These are phyloP conservation scores for Colletotrichum sp. DNA, from an alignment of 2,329 filamentous ascomycete genomes.

Conservation along the genomic window DNA sequence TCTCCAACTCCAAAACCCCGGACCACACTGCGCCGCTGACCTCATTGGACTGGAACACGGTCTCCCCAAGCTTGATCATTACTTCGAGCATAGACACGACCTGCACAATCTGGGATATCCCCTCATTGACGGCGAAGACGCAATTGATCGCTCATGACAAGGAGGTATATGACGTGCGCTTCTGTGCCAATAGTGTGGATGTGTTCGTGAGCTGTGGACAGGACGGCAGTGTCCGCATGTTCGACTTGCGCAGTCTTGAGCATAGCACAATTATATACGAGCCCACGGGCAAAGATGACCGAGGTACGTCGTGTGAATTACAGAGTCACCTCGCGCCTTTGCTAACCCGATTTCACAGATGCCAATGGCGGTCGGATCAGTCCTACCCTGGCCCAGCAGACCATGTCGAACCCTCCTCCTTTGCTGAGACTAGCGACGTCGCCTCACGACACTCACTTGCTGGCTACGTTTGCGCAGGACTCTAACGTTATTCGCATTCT, in stretches of 20 bases:
- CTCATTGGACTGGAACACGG: slow-evolving; percentile 96
- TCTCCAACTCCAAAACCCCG: slow-evolving; percentile 98
- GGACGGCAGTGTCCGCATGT: slow-evolving; percentile 98
- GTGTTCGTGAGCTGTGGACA: slow-evolving; percentile 98
- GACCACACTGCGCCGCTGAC: slow-evolving; percentile 97
- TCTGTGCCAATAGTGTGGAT: slow-evolving; percentile 98
- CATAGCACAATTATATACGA: slow-evolving; percentile 99
- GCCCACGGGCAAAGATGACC: slow-evolving; percentile 83
- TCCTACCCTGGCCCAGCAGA: slow-evolving; percentile 77
- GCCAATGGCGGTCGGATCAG: slow-evolving; percentile 68
- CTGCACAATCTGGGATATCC: slow-evolving; percentile 99
- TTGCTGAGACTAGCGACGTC: slow-evolving; percentile 85
- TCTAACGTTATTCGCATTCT: slow-evolving; percentile 92
- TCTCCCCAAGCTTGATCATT: slow-evolving; percentile 96
- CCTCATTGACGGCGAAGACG: slow-evolving; percentile 95
- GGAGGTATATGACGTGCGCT: slow-evolving; percentile 97
- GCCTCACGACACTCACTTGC: slow-evolving; percentile 91
- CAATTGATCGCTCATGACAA: slow-evolving; percentile 99
- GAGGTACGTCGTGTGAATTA: slow-evolving; percentile 52
- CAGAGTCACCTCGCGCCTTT: background rate
- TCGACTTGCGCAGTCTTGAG: slow-evolving; percentile 93
- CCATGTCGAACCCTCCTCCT: slow-evolving; percentile 77
- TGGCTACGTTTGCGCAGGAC: slow-evolving; percentile 96
- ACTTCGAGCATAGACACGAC: slow-evolving; percentile 99
- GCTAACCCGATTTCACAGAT: slow-evolving; percentile 38